phyloP scores from a whole-genome alignment of 176 grass and related monocot species.

The Otatea glauca region DNA sequence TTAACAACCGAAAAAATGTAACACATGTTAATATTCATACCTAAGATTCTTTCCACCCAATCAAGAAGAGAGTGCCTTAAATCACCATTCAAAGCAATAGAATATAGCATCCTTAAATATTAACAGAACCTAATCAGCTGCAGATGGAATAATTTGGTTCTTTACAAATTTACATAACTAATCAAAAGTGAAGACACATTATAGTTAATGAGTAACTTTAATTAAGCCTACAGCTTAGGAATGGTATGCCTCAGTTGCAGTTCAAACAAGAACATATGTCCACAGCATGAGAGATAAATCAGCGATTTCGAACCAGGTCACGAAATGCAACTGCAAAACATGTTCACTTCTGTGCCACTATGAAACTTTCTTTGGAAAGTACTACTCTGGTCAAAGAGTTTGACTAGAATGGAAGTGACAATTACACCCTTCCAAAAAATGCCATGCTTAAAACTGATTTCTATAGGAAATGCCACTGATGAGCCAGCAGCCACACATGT shows the following conservation, averaged over 20 bases:
- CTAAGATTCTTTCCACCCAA: not conserved
- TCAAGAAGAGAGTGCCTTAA: not conserved
- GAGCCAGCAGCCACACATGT: not conserved
- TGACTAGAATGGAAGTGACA: constrained; percentile 6
- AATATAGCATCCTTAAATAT: not conserved
- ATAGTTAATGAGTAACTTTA: not conserved
- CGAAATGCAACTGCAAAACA: not conserved
- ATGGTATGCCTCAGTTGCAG: not conserved
- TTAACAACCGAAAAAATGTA: not conserved
- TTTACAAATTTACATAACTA: not conserved
- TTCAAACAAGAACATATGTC: not conserved
- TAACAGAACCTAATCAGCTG: not conserved
- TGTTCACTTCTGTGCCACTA: not conserved
- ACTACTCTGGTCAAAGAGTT: not conserved
- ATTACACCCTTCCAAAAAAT: not conserved
- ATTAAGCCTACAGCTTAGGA: not conserved
- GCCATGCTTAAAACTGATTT: not conserved
- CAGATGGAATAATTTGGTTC: not conserved
- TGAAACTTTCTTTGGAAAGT: not conserved
- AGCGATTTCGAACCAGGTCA: not conserved
- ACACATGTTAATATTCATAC: not conserved
- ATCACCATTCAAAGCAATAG: not conserved
- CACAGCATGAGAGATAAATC: not conserved
- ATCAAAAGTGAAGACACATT: not conserved
- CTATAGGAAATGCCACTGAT: not conserved